Base-by-base conservation (phyloP, 2,329 filamentous ascomycete species). In the Tolypocladium nubicola region DNA sequence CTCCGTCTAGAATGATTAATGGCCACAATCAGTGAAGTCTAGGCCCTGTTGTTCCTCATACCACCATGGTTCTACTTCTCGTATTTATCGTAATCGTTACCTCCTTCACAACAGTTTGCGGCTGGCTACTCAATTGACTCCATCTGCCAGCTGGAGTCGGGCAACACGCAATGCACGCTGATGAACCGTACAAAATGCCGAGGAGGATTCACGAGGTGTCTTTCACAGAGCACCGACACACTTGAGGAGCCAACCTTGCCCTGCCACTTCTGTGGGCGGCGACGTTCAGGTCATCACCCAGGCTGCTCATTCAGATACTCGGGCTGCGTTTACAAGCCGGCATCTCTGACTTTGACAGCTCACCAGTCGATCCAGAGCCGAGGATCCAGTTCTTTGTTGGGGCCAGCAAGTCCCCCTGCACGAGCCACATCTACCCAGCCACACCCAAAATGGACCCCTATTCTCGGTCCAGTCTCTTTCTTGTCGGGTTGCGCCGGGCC, bases 401-500 rank as follows among this genome's bases (percentile, higher is more conserved):
- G 30, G 19, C 16, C 4, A 16, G 47, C 47, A 35, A n/a, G 14
- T 37, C 19, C 30, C 30, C 4, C 23, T n/a, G 30, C 45, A 33
- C 23, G 14, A 33, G 47, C 30, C 47, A 35, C 30, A 21, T n/a
- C 47, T 3, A 10, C 19, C 30, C 9, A 37, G 30, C 47, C 47
- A 52, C 30, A 21, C 30, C 30, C 30, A n/a, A 11, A 4, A 50
- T 21, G 47, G 47, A 52, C 47, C 47, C 45, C 45, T 16, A 11
- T 33, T 10, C 45, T 50, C 47, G 47, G 47, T n/a, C 26, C 30
- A 52, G 4, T 30, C 19, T 35, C 8, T 21, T 16, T 50, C 19
- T n/a, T 21, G 30, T 30, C 55, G 58, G 58, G 52, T 57, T 59
- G 53, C 53, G 47, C 53, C 55, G 55, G 58, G 58, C 55, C 58